Evolutionary conservation across 129 eudicot genomes (phyloP).

Genomic region (Sambucus nigra): DNA sequence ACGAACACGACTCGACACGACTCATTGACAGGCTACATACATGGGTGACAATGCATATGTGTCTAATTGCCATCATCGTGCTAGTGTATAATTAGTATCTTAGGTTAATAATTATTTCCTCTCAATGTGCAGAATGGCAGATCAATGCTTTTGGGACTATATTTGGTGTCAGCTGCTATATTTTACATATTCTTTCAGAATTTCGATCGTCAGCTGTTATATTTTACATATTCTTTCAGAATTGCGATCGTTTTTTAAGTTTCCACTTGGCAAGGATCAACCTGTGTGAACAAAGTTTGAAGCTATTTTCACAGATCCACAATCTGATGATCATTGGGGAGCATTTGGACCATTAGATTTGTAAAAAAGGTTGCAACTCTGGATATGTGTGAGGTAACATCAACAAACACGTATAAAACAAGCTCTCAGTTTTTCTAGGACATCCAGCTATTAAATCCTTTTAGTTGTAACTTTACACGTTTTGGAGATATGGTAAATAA

Average conservation of each 20-base stretch:
- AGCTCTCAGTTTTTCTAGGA: too few relatives aligned
- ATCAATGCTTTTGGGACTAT: constrained; percentile 65
- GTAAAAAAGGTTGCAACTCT: constrained; percentile 2
- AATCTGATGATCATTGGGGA: constrained; percentile 59
- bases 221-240: too few relatives aligned
- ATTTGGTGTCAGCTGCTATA: constrained; percentile 61
- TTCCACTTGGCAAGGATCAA: constrained; percentile 44
- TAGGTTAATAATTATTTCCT: not conserved
- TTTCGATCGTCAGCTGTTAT: too few relatives aligned
- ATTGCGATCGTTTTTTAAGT: constrained; percentile 82
- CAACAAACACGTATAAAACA: too few relatives aligned
- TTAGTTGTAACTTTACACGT: too few relatives aligned
- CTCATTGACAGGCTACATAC: too few relatives aligned
- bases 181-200: constrained; percentile 66
- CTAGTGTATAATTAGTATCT: not conserved
- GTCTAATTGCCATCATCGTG: too few relatives aligned
- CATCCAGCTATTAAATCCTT: too few relatives aligned
- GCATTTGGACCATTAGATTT: constrained; percentile 33
- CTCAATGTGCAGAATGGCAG: constrained; percentile 79
- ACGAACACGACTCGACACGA: too few relatives aligned
- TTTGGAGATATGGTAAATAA: too few relatives aligned
- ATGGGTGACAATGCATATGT: too few relatives aligned
- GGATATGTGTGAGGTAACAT: too few relatives aligned
- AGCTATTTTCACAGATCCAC: constrained; percentile 36
- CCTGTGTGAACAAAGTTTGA: constrained; percentile 37